Base-by-base conservation (phyloP, 768 basidiomycete genomes). In the Termitomyces sp. region DNA sequence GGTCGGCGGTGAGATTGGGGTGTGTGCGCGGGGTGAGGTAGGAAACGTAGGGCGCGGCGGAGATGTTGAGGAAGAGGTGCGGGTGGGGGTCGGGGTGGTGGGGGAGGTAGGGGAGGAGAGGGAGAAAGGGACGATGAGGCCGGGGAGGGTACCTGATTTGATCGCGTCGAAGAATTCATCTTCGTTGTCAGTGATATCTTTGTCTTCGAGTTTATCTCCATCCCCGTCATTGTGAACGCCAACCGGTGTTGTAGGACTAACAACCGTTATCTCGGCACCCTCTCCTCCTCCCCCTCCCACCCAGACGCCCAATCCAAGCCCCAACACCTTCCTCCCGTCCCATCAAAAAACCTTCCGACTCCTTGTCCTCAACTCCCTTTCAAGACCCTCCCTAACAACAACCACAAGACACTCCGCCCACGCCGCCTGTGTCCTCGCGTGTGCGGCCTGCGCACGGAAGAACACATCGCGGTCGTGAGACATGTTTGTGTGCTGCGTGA, bases 141-240 rank as follows among this genome's bases (percentile, higher is more conserved):
- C 91, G 5, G 91, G 89, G 0, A 95, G 71, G 39, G 77, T 84
- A 44, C 88, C 88, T 15, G 84, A 70, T 65, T 98, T 95, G 63
- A 98, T 94, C 29, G 96, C 95, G 67, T 98, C 96, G 66, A 96
- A 98, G 70, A 98, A 98, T 69, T 98, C 94, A 70, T 98, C 96
- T 64, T 94, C 89, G 40, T 91, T 89, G 62, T 90, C 89, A 1
- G 87, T 88, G 10, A 75, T n/a, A n/a, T n/a, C n/a, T 9, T 75
- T 77, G 13, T 70, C 70, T 4, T 70, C 68, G n/a, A n/a, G n/a
- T 15, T 63, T 56, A 10, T 57, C n/a, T n/a, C n/a, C n/a, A n/a
- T n/a, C n/a, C n/a, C n/a, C 62, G 50, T 50, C 53, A n/a, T n/a
- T n/a, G n/a, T n/a, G n/a, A n/a, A n/a, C n/a, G 58, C 66, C 63